Conservation (phyloP, 176 grass and related monocot species). For the Eragrostis curvula region DNA sequence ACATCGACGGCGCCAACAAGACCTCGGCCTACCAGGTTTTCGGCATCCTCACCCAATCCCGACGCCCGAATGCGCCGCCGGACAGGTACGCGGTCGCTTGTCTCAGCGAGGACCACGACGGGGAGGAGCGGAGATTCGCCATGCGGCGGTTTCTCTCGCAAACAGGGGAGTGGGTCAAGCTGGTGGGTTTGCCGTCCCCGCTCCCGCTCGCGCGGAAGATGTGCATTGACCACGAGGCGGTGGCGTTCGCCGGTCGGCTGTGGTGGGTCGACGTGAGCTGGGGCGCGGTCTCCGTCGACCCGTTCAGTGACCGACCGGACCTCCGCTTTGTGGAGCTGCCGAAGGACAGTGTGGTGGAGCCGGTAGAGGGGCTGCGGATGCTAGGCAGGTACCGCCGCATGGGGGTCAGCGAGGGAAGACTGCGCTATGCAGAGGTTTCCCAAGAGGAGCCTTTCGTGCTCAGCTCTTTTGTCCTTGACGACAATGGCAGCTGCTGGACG, state of each 20-base stretch:
- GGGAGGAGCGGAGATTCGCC: neutral
- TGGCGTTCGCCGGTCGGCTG: conserved; percentile 30
- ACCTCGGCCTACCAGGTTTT: neutral
- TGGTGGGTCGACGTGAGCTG: conserved; percentile 41
- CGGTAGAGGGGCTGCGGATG: neutral
- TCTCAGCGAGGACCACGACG: neutral
- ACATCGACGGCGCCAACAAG: conserved; percentile 5
- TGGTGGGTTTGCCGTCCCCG: neutral
- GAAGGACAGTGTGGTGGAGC: conserved; percentile 18
- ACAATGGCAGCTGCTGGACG: conserved; percentile 1
- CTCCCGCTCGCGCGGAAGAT: neutral
- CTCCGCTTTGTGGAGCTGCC: conserved; percentile 25
- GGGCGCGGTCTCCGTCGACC: conserved; percentile 35
- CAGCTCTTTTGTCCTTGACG: conserved; percentile 2
- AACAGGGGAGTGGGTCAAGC: conserved; percentile 27
- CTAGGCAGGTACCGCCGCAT: neutral
- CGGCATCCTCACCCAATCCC: conserved; percentile 25
- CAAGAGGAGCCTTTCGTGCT: conserved; percentile 27
- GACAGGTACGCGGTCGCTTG: conserved; percentile 28
- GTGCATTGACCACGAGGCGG: neutral
- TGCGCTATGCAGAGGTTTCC: conserved; percentile 36
- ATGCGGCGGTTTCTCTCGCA: conserved; percentile 41
- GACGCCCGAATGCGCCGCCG: neutral
- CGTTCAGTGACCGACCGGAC: conserved; percentile 39
- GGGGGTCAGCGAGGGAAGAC: conserved; percentile 41